Base-by-base conservation (phyloP, 1,139 yeast species). In the Debaryomyces coudertii region DNA sequence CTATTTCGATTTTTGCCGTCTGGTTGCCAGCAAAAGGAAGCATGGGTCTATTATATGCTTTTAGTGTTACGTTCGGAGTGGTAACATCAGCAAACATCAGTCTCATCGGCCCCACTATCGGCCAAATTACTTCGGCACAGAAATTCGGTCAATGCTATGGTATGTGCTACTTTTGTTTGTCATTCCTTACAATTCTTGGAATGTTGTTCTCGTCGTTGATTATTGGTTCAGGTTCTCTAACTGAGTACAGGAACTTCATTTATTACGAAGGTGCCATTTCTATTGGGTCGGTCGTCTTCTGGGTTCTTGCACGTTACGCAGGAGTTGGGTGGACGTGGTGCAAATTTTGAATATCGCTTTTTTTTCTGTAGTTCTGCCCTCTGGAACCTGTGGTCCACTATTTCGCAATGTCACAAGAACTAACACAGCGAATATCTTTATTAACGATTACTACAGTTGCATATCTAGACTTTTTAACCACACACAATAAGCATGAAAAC, bases 121-220 rank as follows among this genome's bases (percentile, higher is more conserved):
- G 83, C 0, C 90, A 85, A 60, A 81, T 86, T 16, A 82, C 89
- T 36, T 76, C 76, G 41, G 80, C 85, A 1, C 81, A 80, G 36
- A 78, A 76, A 46, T 85, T 84, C 55, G 92, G 92, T 24, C 82
- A 78, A 55, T 74, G 87, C 23, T 85, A 82, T 57, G 88, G 90
- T 0, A 83, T 88, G 0, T 75, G 85, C 63, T 85, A 85, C 60
- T 82, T 82, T 54, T 69, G 82, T 35, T 82, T 83, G 38, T 77
- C 87, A 7, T 79, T 84, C 55, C 80, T 81, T 31, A 78, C 80
- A 5, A 65, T 85, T n/a, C 48, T 66, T 39, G 71, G 71, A 4
- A 65, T 68, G 66, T 67, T 55, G 51, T 47, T 60, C 18, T 57
- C 68, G 1, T 62, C 68, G 3, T 51, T 66, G 43, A 62, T 67